Base-by-base conservation (phyloP, 352 stramenopile species). In the Phytophthora megakarya region DNA sequence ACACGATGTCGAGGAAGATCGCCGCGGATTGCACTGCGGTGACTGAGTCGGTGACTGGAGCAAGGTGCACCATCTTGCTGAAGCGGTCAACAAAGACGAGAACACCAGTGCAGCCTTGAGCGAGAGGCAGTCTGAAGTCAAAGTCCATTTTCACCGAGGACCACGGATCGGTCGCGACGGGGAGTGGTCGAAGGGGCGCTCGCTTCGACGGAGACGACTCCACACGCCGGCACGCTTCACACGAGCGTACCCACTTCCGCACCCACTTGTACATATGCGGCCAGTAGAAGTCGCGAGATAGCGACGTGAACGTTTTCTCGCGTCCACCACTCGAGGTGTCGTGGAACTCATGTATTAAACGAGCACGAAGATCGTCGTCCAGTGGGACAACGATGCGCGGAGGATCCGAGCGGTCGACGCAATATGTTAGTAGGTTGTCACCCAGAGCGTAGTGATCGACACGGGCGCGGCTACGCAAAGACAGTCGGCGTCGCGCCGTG, bases 61-160 rank as follows among this genome's bases (percentile, higher is more conserved):
- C n/a, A n/a, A n/a, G n/a, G n/a, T n/a, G n/a, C 48, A 61, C 15
- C 60, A 73, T 75, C 45, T 73, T 77, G 38, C 61, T 78, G 37
- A 76, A 73, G 2, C 50, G 39, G 6, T 77, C 61, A 5, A 83
- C 61, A 11, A 74, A n/a, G n/a, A n/a, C n/a, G n/a, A n/a, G n/a
- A n/a, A 61, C 1, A 71, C 58, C 0, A 76, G 9, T 32, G 39
- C 18, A 18, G 39, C 39, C 25, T 21, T 32, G 35, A 2, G 19
- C 7, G 23, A 33, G 9, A 7, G 53, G 58, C 1, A 73, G 37
- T 0, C 52, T 47, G 8, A 67, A 70, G 33, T 73, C 30, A 22
- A 73, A 73, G 46, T 73, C 58, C 58, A 76, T 73, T 18, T 25
- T 58, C 8, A 73, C 45, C 0, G 44, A 61, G 1, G 18, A 3